phyloP scores from a whole-genome alignment of 1,284 basidiomycete genomes.

The Malassezia yamatoensis region DNA sequence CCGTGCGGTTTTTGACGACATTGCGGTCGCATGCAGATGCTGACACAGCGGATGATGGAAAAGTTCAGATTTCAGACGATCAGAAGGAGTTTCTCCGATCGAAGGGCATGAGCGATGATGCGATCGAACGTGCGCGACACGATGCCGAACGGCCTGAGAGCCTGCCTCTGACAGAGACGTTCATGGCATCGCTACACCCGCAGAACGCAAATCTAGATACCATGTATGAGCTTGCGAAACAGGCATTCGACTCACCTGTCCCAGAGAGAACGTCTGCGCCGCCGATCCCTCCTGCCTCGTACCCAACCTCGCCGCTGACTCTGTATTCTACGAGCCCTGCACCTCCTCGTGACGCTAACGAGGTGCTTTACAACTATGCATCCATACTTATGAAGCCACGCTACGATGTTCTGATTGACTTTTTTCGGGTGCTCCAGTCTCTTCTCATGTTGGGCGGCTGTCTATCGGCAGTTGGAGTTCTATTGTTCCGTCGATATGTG shows the following conservation, averaged over 20 bases:
- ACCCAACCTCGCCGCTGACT: conserved; percentile 37
- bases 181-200: neutral
- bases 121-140: conserved; percentile 28
- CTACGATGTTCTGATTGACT: conserved; percentile 38
- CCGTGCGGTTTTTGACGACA: conserved; percentile 41
- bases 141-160: conserved; percentile 30
- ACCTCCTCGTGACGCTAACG: conserved; percentile 14
- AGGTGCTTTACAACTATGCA: conserved; percentile 11
- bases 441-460: conserved; percentile 40
- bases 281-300: conserved; percentile 24
- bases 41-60: conserved; percentile 3
- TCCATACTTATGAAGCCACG: conserved; percentile 14
- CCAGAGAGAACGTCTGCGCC: neutral
- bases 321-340: conserved; percentile 26
- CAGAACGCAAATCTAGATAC: neutral
- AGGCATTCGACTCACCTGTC: conserved; percentile 33
- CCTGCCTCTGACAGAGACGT: conserved; percentile 3
- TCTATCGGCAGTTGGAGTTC: conserved; percentile 27
- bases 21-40: conserved; percentile 11
- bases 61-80: conserved; percentile 6
- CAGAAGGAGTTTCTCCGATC: conserved; percentile 32
- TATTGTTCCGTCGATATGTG: conserved; percentile 30
- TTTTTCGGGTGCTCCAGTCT: conserved; percentile 34
- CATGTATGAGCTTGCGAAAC: conserved; percentile 24
- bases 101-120: conserved; percentile 36